Evolutionary conservation across 805 yeast genomes (phyloP).

Genomic region (Kuraishia cidri): DNA sequence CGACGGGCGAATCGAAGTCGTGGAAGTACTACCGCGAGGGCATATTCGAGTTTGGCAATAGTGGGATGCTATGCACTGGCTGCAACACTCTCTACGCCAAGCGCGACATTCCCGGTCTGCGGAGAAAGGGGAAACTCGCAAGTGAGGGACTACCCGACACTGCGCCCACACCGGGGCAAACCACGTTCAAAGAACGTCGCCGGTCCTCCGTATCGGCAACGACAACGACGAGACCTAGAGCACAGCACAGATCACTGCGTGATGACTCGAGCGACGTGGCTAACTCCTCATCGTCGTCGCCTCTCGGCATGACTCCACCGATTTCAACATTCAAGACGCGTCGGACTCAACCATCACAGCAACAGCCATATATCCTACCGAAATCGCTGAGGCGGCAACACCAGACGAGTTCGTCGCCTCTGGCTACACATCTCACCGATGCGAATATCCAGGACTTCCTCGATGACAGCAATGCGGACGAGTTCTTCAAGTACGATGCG

Average conservation of each 20-base stretch:
- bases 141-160: constrained; percentile 20
- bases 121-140: constrained; percentile 22
- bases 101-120: constrained; percentile 12
- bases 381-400: no score
- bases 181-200: not conserved
- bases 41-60: constrained; percentile 22
- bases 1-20: constrained; percentile 16
- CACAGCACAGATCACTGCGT: not conserved
- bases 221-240: no score
- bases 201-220: no score
- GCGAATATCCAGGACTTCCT: constrained; percentile 1
- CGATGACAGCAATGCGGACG: not conserved
- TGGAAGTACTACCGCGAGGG: constrained; percentile 22
- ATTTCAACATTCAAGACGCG: not conserved
- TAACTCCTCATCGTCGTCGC: not conserved
- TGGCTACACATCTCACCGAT: not conserved
- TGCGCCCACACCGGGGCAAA: not conserved
- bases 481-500: constrained; percentile 22
- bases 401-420: no score
- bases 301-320: constrained; percentile 1
- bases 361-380: no score
- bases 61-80: constrained; percentile 20
- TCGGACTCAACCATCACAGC: no score
- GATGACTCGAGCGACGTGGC: not conserved
- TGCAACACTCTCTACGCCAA: constrained; percentile 16